Evolutionary conservation across 495 filamentous ascomycete genomes (phyloP).

Genomic region (Penicillium pancosmium): DNA sequence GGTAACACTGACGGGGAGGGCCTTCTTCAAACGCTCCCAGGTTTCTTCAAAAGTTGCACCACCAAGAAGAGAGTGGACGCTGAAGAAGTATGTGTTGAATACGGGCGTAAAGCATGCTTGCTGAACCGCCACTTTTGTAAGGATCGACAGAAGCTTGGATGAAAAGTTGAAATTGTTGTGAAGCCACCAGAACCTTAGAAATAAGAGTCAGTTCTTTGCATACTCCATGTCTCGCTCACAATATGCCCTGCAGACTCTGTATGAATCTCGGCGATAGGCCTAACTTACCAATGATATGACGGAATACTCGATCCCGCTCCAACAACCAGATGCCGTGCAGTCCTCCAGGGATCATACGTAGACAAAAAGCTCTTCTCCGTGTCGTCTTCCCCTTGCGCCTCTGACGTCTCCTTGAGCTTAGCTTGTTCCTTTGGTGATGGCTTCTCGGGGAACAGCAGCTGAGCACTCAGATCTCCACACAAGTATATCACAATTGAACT

Average conservation of each 20-base stretch:
- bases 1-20: constrained; percentile 72
- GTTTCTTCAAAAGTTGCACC: constrained; percentile 62
- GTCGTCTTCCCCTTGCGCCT: constrained; percentile 5
- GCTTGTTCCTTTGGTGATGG: constrained; percentile 10
- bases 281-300: constrained; percentile 70
- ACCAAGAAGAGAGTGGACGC: constrained; percentile 69
- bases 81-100: constrained; percentile 93
- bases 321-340: constrained; percentile 70
- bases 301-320: constrained; percentile 74
- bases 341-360: constrained; percentile 71
- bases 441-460: constrained; percentile 54
- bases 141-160: constrained; percentile 68
- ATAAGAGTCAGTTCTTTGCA: constrained; percentile 6
- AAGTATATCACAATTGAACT: constrained; percentile 79
- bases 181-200: constrained; percentile 79
- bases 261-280: neutral
- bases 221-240: neutral
- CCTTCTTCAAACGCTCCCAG: constrained; percentile 69
- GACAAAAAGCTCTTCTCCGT: constrained; percentile 37
- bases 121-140: constrained; percentile 78
- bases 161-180: constrained; percentile 78
- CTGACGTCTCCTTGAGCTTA: neutral
- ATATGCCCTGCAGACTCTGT: neutral
- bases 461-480: constrained; percentile 79
- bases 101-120: constrained; percentile 81